Base-by-base conservation (phyloP, 2,329 filamentous ascomycete species). In the Cladosporium colombiae region DNA sequence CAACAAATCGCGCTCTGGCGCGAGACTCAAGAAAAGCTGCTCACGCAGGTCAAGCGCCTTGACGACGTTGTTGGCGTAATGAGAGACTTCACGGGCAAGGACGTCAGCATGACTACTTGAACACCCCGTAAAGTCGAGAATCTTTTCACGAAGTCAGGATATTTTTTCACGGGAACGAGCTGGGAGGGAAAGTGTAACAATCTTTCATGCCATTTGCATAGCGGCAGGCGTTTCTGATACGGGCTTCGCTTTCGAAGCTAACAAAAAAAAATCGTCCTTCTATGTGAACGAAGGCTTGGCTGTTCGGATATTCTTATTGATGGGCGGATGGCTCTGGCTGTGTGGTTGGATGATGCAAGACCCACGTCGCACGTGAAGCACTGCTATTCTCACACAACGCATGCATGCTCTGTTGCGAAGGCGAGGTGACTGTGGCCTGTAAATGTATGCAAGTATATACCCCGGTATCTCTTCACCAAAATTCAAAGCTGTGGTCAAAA, bases 21-120 rank as follows among this genome's bases (percentile, higher is more conserved):
- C 63, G 82, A 84, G 58, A 82, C 82, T 65, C 86, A 90, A 71
- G 87, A 89, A 73, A 89, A 89, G 80, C 81, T 99, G 46, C 81
- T 96, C 40, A 87, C 88, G 1, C 92, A 97, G 78, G 83, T 97
- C 13, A 86, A 86, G 76, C 85, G 92, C 67, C 83, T 97, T 70
- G 95, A 99, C 79, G 90, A 95, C 62, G 82, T 97, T 70, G 89
- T 98, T 56, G 90, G 90, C 29, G 85, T 95, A 14, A 84, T 98
- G 71, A 85, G 91, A 68, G 95, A 99, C 68, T 83, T 77, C 58
- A 69, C 65, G 50, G 72, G 73, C 44, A 73, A 68, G 59, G 73
- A 75, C 35, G 62, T 62, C n/a, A 65, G 35, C 7, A 65, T 67
- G 65, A 31, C 33, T 33, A 63, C 53, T 13, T 66, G 60, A 63